These are phyloP conservation scores for Liquidambar formosana DNA, from an alignment of 164 flowering plant species.

Conservation along the genomic window DNA sequence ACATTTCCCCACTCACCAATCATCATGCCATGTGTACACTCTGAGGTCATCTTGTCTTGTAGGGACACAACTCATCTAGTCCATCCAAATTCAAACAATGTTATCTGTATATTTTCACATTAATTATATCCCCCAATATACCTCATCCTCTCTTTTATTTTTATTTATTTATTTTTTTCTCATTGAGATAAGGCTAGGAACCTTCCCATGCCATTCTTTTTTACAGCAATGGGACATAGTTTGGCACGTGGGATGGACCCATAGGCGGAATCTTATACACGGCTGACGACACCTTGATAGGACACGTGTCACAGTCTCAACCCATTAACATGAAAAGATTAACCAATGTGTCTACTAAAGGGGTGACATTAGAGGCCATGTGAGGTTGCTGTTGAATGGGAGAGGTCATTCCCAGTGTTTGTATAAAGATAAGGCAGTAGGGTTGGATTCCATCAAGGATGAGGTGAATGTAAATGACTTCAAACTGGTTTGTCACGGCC, in stretches of 20 bases:
- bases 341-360: background rate
- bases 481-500: background rate
- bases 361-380: background rate
- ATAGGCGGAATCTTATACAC: background rate
- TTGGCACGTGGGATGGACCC: background rate
- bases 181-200: slow-evolving; percentile 1
- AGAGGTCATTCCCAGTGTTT: background rate
- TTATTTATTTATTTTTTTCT: background rate
- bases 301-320: background rate
- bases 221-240: background rate
- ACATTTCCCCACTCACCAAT: background rate
- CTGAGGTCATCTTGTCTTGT: background rate
- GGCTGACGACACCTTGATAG: background rate
- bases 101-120: too few relatives aligned
- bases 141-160: background rate
- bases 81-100: background rate
- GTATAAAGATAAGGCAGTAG: background rate
- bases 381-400: background rate
- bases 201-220: background rate
- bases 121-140: too few relatives aligned
- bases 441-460: background rate
- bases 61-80: background rate
- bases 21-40: background rate
- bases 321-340: background rate
- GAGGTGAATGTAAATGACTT: background rate